These are phyloP conservation scores for Cutaneotrichosporon cutaneum DNA, from an alignment of 1,284 basidiomycete species.

Conservation along the genomic window DNA sequence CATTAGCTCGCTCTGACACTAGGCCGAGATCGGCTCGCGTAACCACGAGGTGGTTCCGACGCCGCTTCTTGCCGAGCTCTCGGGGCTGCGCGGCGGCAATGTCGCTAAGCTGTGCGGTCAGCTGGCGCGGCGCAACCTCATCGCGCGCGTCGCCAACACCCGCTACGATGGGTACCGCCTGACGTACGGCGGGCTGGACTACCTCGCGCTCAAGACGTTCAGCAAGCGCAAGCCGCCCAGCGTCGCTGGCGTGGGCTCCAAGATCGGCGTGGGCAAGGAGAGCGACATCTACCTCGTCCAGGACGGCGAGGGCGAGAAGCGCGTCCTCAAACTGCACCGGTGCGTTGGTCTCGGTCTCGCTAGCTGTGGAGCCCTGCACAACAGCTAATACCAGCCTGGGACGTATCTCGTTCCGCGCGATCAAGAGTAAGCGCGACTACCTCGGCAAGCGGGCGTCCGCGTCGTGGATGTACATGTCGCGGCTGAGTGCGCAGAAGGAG, in stretches of 20 bases:
- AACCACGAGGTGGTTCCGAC: slow-evolving; percentile 96
- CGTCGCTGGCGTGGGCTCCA: slow-evolving; percentile 48
- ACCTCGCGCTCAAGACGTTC: slow-evolving; percentile 87
- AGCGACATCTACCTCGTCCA: slow-evolving; percentile 95
- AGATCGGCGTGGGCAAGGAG: slow-evolving; percentile 98
- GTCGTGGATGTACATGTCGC: slow-evolving; percentile 99
- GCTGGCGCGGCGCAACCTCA: slow-evolving; percentile 85
- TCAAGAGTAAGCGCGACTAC: slow-evolving; percentile 97
- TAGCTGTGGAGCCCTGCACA: neutral
- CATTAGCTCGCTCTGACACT: slow-evolving; percentile 16
- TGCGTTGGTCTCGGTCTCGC: too few relatives aligned
- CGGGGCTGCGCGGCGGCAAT: slow-evolving; percentile 83
- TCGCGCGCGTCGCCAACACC: slow-evolving; percentile 84
- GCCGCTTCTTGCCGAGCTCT: slow-evolving; percentile 83
- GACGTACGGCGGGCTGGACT: slow-evolving; percentile 97
- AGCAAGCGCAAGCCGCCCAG: slow-evolving; percentile 79
- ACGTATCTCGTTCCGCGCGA: slow-evolving; percentile 91
- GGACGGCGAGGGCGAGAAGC: slow-evolving; percentile 73
- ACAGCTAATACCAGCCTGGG: slow-evolving; percentile 65
- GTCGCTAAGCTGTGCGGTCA: slow-evolving; percentile 89
- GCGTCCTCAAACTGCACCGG: slow-evolving; percentile 92
- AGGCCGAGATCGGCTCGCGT: slow-evolving; percentile 97
- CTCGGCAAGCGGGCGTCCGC: slow-evolving; percentile 92
- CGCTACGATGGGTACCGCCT: slow-evolving; percentile 97
- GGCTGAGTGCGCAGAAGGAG: slow-evolving; percentile 93